Evolutionary conservation across 1,139 yeast genomes (phyloP).

Genomic region (Yamadazyma triangularis): DNA sequence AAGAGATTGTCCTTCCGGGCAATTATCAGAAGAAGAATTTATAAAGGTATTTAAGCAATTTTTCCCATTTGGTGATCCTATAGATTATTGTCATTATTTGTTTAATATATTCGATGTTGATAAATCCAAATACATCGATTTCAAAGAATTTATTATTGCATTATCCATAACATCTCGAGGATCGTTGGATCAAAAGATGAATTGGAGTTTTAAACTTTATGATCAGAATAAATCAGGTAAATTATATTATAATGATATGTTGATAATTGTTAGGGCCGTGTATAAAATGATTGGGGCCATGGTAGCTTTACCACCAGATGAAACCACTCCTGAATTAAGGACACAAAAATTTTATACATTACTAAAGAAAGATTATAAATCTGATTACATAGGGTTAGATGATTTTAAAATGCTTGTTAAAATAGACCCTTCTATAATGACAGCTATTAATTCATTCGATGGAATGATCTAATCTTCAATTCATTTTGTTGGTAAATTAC

Average conservation of each 20-base stretch:
- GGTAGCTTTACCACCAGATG: slow-evolving; percentile 90
- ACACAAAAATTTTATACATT: slow-evolving; percentile 74
- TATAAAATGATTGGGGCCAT: slow-evolving; percentile 95
- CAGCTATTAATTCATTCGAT: slow-evolving; percentile 76
- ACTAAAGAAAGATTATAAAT: slow-evolving; percentile 68
- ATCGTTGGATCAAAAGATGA: slow-evolving; percentile 75
- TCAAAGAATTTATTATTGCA: slow-evolving; percentile 88
- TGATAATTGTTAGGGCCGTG: slow-evolving; percentile 74
- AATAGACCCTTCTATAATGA: slow-evolving; percentile 74
- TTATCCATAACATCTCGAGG: slow-evolving; percentile 89
- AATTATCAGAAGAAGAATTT: slow-evolving; percentile 81
- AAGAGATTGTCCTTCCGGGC: slow-evolving; percentile 92
- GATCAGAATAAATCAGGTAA: slow-evolving; percentile 78
- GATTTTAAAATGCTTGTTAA: slow-evolving; percentile 83
- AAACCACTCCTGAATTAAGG: slow-evolving; percentile 84
- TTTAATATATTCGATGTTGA: slow-evolving; percentile 88
- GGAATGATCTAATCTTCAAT: slow-evolving; percentile 40
- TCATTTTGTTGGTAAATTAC: too few relatives aligned
- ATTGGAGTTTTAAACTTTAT: slow-evolving; percentile 84
- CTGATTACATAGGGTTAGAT: slow-evolving; percentile 59
- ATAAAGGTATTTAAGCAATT: slow-evolving; percentile 91
- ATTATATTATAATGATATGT: slow-evolving; percentile 72
- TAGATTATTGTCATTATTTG: slow-evolving; percentile 82
- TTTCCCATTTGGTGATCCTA: slow-evolving; percentile 97
- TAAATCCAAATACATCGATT: slow-evolving; percentile 77